Evolutionary conservation across 2,329 filamentous ascomycete genomes (phyloP).

Genomic region (Didymella exigua): DNA sequence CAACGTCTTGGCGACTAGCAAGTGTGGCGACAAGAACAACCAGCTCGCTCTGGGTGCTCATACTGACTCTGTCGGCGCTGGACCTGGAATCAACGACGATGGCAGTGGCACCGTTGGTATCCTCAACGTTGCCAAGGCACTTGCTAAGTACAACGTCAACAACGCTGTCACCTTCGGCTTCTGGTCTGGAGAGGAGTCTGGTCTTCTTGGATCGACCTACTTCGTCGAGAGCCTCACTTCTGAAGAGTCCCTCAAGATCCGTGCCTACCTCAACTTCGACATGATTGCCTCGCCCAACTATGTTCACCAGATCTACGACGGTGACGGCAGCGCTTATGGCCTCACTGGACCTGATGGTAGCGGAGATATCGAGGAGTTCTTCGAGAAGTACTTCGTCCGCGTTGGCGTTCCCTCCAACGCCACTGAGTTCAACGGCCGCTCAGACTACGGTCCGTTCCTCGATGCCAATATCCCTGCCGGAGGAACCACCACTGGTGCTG

Average conservation of each 20-base stretch:
- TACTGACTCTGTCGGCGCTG: constrained; percentile 44
- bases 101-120: constrained; percentile 46
- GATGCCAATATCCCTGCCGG: constrained; percentile 44
- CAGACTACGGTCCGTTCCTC: constrained; percentile 48
- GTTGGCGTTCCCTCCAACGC: constrained; percentile 37
- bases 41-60: constrained; percentile 47
- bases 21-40: constrained; percentile 44
- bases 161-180: constrained; percentile 50
- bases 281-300: constrained; percentile 50
- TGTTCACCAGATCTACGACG: constrained; percentile 46
- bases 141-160: constrained; percentile 50
- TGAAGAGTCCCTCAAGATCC: constrained; percentile 40
- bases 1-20: constrained; percentile 48
- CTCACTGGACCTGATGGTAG: constrained; percentile 41
- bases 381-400: constrained; percentile 40
- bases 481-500: constrained; percentile 48
- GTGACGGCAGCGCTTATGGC: constrained; percentile 43
- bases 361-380: constrained; percentile 40
- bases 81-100: constrained; percentile 52
- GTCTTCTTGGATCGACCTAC: constrained; percentile 44
- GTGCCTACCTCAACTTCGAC: constrained; percentile 52
- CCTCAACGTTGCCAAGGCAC: constrained; percentile 46
- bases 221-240: constrained; percentile 38
- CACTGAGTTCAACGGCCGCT: constrained; percentile 47
- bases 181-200: constrained; percentile 49